Evolutionary conservation across 2,329 filamentous ascomycete species (phyloP).

Genomic region (Alternaria triticina): DNA sequence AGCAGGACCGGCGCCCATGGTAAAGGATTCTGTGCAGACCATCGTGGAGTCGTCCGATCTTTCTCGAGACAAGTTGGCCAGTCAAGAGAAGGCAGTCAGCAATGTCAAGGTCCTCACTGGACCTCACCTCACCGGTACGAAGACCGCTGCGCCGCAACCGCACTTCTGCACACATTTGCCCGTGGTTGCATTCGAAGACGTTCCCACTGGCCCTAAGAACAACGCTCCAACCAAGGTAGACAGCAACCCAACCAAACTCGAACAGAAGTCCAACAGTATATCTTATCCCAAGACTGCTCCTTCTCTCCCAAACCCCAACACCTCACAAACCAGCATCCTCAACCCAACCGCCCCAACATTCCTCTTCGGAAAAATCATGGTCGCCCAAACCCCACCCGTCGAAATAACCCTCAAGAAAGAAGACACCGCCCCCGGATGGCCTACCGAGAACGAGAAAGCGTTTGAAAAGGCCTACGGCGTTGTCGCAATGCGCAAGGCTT

Average conservation of each 20-base stretch:
- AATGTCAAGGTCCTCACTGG: not conserved
- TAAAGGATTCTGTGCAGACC: not conserved
- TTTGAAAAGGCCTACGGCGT: not conserved
- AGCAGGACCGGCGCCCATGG: not conserved
- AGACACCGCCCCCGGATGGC: not conserved
- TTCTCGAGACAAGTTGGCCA: not conserved
- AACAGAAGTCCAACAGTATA: not conserved
- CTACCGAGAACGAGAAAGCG: not conserved
- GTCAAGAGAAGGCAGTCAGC: fast-evolving
- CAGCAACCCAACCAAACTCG: not conserved
- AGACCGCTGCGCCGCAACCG: not conserved
- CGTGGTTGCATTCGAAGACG: not conserved
- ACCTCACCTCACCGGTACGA: not conserved
- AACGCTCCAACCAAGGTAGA: not conserved
- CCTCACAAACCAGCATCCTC: not conserved
- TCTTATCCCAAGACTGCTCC: not conserved
- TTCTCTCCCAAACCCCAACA: not conserved
- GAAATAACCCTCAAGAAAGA: not conserved
- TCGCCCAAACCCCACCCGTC: not conserved
- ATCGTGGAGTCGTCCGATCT: not conserved
- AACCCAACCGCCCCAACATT: not conserved
- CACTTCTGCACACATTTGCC: not conserved
- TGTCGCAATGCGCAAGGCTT: slow-evolving; percentile 1
- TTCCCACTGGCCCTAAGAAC: not conserved
- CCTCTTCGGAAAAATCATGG: not conserved